Evolutionary conservation across 805 yeast genomes (phyloP).

Genomic region (Yamadazyma insecticola): DNA sequence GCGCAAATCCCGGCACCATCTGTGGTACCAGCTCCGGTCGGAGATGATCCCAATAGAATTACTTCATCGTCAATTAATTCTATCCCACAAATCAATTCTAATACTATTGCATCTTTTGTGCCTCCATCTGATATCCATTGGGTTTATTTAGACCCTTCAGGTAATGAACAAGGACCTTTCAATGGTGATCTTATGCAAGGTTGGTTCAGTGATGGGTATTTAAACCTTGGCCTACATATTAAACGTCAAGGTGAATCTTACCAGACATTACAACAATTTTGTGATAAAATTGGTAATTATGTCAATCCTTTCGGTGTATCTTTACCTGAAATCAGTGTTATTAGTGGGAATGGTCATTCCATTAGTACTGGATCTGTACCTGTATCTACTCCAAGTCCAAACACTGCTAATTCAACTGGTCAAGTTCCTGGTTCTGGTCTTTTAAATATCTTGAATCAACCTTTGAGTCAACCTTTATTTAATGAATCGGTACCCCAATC

Average conservation of each 20-base stretch:
- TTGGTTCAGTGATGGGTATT: conserved; percentile 65
- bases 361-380: no score
- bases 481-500: conserved; percentile 3
- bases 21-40: no score
- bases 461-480: neutral
- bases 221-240: conserved; percentile 49
- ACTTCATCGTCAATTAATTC: no score
- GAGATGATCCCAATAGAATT: no score
- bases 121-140: conserved; percentile 45
- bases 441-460: neutral
- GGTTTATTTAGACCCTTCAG: conserved; percentile 69
- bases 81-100: no score
- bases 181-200: conserved; percentile 68
- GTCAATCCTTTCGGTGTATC: conserved; percentile 62
- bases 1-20: no score
- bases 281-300: conserved; percentile 43
- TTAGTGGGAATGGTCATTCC: no score
- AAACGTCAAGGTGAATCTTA: conserved; percentile 52
- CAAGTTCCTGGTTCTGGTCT: no score
- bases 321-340: conserved; percentile 41
- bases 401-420: no score
- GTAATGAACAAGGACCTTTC: conserved; percentile 79
- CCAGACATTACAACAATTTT: conserved; percentile 50
- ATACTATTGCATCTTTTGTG: no score
- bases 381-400: no score